Evolutionary conservation across 106 monocot species (phyloP).

Genomic region (Posidonia australis): DNA sequence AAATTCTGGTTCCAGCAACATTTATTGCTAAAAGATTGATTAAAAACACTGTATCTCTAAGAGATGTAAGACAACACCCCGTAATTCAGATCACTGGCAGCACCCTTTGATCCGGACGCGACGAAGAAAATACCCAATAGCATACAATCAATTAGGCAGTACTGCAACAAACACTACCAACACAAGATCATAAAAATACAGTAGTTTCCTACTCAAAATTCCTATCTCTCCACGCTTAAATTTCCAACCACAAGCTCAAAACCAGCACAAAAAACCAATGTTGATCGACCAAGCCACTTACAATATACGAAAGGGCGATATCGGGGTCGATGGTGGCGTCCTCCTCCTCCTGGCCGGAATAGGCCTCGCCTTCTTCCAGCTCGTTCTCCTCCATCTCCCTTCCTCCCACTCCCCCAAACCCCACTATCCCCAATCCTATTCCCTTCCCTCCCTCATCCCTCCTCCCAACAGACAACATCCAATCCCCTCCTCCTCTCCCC

Average conservation of each 20-base stretch:
- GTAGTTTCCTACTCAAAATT: background rate
- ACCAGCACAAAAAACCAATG: background rate
- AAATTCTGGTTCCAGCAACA: too few species aligned
- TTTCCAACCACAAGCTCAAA: background rate
- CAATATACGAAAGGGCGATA: conserved; percentile 43
- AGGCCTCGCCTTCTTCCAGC: conserved; percentile 63
- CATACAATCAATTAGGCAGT: too few species aligned
- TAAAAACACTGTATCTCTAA: too few species aligned
- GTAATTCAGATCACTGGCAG: too few species aligned
- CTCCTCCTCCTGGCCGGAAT: conserved; percentile 22
- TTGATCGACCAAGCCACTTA: conserved; percentile 19
- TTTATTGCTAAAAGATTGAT: too few species aligned
- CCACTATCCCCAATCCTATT: conserved; percentile 20
- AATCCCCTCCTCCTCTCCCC: background rate
- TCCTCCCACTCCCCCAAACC: conserved; percentile 11
- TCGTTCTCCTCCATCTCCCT: conserved; percentile 54
- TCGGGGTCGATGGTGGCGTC: conserved; percentile 40
- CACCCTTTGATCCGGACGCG: too few species aligned
- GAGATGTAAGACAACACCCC: too few species aligned
- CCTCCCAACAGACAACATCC: conserved; percentile 37
- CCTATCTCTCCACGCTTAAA: background rate
- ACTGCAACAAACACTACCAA: too few species aligned
- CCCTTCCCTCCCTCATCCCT: conserved; percentile 38
- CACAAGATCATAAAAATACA: background rate
- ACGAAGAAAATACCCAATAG: too few species aligned